phyloP scores from a whole-genome alignment of 768 basidiomycete genomes.

The Rhizopogon salebrosus region DNA sequence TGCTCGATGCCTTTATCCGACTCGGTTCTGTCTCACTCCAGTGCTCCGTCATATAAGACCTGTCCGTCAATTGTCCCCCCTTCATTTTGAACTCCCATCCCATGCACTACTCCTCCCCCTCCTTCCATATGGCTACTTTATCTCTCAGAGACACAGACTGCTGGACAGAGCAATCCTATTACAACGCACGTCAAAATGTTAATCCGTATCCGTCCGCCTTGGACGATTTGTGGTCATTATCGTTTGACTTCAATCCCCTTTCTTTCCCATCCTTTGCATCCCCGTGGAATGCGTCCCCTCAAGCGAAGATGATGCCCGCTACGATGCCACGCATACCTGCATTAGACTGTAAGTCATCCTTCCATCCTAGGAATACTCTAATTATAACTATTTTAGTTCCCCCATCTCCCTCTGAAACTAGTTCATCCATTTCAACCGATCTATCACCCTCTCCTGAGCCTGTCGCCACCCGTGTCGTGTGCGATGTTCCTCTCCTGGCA shows the following conservation, averaged over 20 bases:
- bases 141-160: constrained; percentile 11
- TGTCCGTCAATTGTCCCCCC: constrained; percentile 4
- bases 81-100: no score
- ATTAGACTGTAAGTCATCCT: constrained; percentile 21
- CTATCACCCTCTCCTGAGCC: constrained; percentile 22
- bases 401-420: constrained; percentile 40
- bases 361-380: not conserved
- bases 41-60: constrained; percentile 25
- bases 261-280: constrained; percentile 11
- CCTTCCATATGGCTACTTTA: constrained; percentile 13
- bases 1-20: constrained; percentile 18
- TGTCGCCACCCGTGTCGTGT: constrained; percentile 43
- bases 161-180: not conserved
- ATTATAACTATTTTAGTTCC: constrained; percentile 24
- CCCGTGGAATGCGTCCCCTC: not conserved
- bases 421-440: constrained; percentile 21
- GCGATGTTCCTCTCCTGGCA: constrained; percentile 63
- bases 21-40: constrained; percentile 25
- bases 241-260: constrained; percentile 10
- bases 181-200: no score
- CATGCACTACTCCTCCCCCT: constrained; percentile 6
- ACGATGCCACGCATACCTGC: constrained; percentile 14
- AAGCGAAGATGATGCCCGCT: not conserved
- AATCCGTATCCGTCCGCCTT: constrained; percentile 15
- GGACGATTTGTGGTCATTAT: constrained; percentile 12